A percentile compares a stretch with the other conserved stretches of the same genome.
Conservation (phyloP, 257 asterid species). For the Primulina eburnea region DNA sequence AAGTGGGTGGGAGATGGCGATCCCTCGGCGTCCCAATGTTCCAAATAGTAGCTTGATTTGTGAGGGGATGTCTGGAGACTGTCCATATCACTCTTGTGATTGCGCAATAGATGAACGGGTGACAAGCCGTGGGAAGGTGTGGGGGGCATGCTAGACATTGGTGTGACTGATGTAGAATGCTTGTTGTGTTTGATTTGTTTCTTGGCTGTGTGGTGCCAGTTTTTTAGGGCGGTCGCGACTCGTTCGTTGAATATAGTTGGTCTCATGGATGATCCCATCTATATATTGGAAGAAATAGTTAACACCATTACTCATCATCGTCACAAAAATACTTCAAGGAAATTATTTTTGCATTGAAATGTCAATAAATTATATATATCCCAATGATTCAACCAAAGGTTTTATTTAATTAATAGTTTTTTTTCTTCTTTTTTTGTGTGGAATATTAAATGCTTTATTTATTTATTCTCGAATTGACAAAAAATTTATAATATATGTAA, state of each 20-base stretch:
- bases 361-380: no score
- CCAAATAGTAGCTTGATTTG: slow-evolving; percentile 28
- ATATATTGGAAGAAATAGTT: not conserved
- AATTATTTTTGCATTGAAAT: no score
- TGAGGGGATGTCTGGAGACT: slow-evolving; percentile 42
- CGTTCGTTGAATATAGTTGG: slow-evolving; percentile 79
- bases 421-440: no score
- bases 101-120: slow-evolving; percentile 69
- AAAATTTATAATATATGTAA: no score
- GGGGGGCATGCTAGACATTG: slow-evolving; percentile 54
- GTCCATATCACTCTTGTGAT: slow-evolving; percentile 42
- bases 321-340: no score
- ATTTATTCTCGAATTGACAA: no score
- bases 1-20: slow-evolving; percentile 44
- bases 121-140: slow-evolving; percentile 69
- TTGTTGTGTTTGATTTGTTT: slow-evolving; percentile 62
- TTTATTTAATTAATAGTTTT: no score
- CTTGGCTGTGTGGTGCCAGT: slow-evolving; percentile 88
- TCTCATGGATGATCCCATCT: slow-evolving; percentile 97
- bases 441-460: no score
- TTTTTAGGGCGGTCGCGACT: slow-evolving; percentile 64
- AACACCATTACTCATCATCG: no score
- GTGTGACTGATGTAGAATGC: slow-evolving; percentile 39
- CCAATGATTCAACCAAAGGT: no score
- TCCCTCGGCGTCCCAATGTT: slow-evolving; percentile 47